phyloP scores from a whole-genome alignment of 345 rosid species.

The Lenwebbia sp. region DNA sequence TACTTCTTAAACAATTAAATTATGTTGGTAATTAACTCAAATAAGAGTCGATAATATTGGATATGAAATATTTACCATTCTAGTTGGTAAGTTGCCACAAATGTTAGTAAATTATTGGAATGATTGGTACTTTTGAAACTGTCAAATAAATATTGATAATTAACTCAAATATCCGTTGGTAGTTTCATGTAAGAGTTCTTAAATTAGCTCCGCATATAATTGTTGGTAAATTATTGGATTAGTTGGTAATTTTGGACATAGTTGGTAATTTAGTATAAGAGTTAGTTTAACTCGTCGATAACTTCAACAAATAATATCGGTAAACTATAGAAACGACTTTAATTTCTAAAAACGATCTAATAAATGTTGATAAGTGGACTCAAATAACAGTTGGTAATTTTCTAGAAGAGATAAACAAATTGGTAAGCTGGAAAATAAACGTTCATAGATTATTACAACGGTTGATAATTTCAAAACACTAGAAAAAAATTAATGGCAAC shows the following conservation, averaged over 20 bases:
- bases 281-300: not conserved
- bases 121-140: not conserved
- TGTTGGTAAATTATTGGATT: not conserved
- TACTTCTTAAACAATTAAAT: not conserved
- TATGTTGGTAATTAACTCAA: too few species aligned
- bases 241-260: not conserved
- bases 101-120: too few species aligned
- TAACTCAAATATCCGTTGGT: not conserved
- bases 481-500: too few species aligned
- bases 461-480: not conserved
- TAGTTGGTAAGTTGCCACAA: not conserved
- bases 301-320: not conserved
- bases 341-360: not conserved
- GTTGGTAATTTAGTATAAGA: not conserved
- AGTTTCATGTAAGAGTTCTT: too few species aligned
- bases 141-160: not conserved
- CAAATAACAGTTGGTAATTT: not conserved
- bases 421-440: not conserved
- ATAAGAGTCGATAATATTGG: too few species aligned
- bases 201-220: too few species aligned
- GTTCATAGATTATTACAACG: too few species aligned
- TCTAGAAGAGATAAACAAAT: not conserved
- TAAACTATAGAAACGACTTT: not conserved
- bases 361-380: not conserved
- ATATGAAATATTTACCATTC: not conserved